Base-by-base conservation (phyloP, 2,329 filamentous ascomycete genomes). In the Zarea fungicola region DNA sequence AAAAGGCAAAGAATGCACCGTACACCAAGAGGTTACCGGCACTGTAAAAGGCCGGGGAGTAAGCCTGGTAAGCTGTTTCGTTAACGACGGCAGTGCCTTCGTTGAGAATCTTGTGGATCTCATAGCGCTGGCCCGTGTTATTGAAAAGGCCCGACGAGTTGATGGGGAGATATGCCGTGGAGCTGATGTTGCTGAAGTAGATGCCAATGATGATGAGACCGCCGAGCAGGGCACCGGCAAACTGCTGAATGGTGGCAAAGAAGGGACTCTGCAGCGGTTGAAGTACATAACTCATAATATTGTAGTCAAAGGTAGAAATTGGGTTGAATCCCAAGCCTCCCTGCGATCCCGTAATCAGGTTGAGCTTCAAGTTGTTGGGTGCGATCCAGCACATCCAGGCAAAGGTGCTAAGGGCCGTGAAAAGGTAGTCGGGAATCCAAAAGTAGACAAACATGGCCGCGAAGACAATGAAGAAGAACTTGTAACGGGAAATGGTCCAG, bases 311-410 rank as follows among this genome's bases (percentile, higher is more conserved):
- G 2, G 47, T 49, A 8, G 47, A 41, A 19, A 49, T 49, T 2
- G 47, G 47, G 40, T 49, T 49, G 32, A 49, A 39, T 18, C 47
- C 47, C 0, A 49, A 41, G 7, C 47, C 47, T 5, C 2, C 1
- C 32, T 37, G 40, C 1, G 40, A 43, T 22, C 47, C 47, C n/a
- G 47, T 49, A 14, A 49, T 44, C 16, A 49, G 40, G 18, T 68
- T 68, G 7, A 72, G 58, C 4, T 63, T 67, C 28, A 69, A 47
- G 42, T 71, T 73, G 18, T 67, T 50, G 0, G 71, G 71, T 0
- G 68, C 60, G 16, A 73, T 73, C 71, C 70, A 74, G 1, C 68
- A 68, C 59, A 73, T 72, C 70, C 70, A 74, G 56, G 69, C 71
- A 58, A 74, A 73, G 1, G 64, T 63, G 11, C 62, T 62, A 6